Evolutionary conservation across 2,329 filamentous ascomycete species (phyloP).

Genomic region (Aspergillus spinulosporus): DNA sequence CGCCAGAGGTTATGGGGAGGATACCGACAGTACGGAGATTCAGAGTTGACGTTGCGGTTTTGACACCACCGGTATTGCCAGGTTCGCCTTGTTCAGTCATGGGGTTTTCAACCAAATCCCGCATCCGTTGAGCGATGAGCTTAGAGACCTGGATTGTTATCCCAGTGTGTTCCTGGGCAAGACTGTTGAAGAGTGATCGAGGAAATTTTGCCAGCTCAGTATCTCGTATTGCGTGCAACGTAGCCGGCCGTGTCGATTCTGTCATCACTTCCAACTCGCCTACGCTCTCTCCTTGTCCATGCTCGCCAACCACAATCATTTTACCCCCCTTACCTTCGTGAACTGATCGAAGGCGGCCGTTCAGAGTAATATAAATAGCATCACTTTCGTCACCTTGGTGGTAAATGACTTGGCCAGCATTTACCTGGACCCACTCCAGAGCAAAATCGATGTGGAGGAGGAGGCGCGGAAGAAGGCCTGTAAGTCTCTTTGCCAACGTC

Average conservation of each 20-base stretch:
- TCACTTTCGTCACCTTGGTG: conserved; percentile 94
- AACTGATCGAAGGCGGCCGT: conserved; percentile 83
- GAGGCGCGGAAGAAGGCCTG: conserved; percentile 80
- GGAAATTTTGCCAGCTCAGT: conserved; percentile 96
- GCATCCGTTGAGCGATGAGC: conserved; percentile 94
- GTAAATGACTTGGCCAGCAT: conserved; percentile 90
- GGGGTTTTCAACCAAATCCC: conserved; percentile 80
- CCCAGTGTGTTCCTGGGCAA: conserved; percentile 93
- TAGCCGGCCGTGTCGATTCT: conserved; percentile 85
- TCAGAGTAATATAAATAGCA: conserved; percentile 96
- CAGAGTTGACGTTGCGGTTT: conserved; percentile 72
- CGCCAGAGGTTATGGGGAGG: conserved; percentile 83
- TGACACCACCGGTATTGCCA: conserved; percentile 53
- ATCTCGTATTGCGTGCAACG: conserved; percentile 91
- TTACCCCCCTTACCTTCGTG: conserved; percentile 78
- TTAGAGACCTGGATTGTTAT: conserved; percentile 99
- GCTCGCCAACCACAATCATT: conserved; percentile 85
- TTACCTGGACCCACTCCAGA: conserved; percentile 96
- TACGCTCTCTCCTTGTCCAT: conserved; percentile 94
- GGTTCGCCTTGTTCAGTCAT: conserved; percentile 65
- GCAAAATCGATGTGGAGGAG: conserved; percentile 98
- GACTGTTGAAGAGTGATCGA: conserved; percentile 92
- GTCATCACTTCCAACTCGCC: conserved; percentile 97
- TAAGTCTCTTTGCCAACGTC: conserved; percentile 94
- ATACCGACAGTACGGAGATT: conserved; percentile 93